phyloP scores from a whole-genome alignment of 169 alveolate genomes.

The Cryptosporidium muris region DNA sequence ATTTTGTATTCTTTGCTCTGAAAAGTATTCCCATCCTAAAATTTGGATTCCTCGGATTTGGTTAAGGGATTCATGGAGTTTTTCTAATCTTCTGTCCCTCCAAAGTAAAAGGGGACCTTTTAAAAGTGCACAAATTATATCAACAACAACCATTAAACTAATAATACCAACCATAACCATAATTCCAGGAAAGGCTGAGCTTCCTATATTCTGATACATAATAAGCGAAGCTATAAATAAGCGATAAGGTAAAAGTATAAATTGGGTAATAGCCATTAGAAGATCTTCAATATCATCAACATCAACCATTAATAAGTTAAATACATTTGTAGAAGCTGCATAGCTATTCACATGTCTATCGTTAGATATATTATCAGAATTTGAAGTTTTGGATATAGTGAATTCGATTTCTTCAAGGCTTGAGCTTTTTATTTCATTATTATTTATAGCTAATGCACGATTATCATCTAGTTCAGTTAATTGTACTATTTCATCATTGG shows the following conservation, averaged over 20 bases:
- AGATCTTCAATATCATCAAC: constrained; percentile 66
- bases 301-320: constrained; percentile 58
- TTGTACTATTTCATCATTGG: constrained; percentile 21
- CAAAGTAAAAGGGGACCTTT: constrained; percentile 51
- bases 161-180: constrained; percentile 48
- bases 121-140: constrained; percentile 24
- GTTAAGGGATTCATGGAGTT: constrained; percentile 40
- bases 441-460: not conserved
- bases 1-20: constrained; percentile 37
- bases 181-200: constrained; percentile 66
- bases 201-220: constrained; percentile 50
- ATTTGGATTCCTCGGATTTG: constrained; percentile 39
- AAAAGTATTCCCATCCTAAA: constrained; percentile 56
- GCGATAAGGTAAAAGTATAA: constrained; percentile 52
- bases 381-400: not conserved
- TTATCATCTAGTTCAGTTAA: not conserved
- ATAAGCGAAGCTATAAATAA: constrained; percentile 38
- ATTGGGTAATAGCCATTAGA: constrained; percentile 56
- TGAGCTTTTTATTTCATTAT: not conserved
- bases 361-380: not conserved
- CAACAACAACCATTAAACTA: constrained; percentile 34
- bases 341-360: not conserved
- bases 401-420: constrained; percentile 6
- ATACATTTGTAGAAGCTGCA: constrained; percentile 41
- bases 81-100: constrained; percentile 51